Evolutionary conservation across 2,329 filamentous ascomycete species (phyloP).

Genomic region (Periconia macrospinosa): DNA sequence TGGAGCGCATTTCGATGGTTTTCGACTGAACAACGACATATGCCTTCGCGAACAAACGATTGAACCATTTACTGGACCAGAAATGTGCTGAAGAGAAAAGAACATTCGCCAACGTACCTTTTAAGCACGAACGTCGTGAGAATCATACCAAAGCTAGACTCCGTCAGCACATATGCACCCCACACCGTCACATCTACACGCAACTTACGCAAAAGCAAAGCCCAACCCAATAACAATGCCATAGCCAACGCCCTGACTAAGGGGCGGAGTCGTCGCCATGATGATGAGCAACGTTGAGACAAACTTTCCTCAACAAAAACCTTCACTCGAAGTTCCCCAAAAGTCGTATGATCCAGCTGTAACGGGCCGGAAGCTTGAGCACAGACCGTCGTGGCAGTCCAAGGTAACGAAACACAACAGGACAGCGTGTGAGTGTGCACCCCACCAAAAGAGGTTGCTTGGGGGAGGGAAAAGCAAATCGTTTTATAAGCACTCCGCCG

Average conservation of each 20-base stretch:
- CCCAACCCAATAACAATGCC: constrained; percentile 76
- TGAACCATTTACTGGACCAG: too few relatives aligned
- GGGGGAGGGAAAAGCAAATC: background rate
- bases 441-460: background rate
- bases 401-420: background rate
- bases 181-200: background rate
- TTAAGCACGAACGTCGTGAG: constrained; percentile 71
- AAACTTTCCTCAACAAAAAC: background rate
- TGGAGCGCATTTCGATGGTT: too few relatives aligned
- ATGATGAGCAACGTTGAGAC: background rate
- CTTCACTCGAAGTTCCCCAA: too few relatives aligned
- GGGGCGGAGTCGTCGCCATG: constrained; percentile 31
- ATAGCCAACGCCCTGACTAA: constrained; percentile 70
- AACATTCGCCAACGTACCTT: constrained; percentile 39
- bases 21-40: too few relatives aligned
- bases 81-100: background rate
- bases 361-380: background rate
- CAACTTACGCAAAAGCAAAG: constrained; percentile 65
- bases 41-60: too few relatives aligned
- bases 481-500: background rate
- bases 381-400: background rate
- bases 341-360: too few relatives aligned
- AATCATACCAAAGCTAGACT: constrained; percentile 65
- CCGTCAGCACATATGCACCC: constrained; percentile 12
- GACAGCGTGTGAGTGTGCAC: too few relatives aligned